Evolutionary conservation across 2,329 filamentous ascomycete species (phyloP), one percentile per base, ranked within the genome.

Genomic region (Westerdykella ornata): DNA sequence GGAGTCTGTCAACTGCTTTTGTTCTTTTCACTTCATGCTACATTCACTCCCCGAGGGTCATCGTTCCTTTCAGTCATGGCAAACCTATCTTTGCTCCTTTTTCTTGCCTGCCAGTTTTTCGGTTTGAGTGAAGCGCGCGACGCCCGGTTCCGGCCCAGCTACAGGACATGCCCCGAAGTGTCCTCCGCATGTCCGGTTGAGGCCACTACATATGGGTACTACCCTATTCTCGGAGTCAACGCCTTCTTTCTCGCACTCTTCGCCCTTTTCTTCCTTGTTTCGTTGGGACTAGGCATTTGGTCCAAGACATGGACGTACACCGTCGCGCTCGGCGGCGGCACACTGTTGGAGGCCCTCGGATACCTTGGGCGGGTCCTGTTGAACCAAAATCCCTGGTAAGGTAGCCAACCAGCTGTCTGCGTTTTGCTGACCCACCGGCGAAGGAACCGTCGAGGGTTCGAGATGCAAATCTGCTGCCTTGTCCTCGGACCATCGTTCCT

Each of bases 401-500:
- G n/a, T n/a, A n/a, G n/a, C n/a, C n/a, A n/a, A n/a, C n/a, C n/a
- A n/a, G n/a, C n/a, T n/a, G n/a, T n/a, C n/a, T n/a, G n/a, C n/a
- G n/a, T n/a, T n/a, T n/a, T n/a, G n/a, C n/a, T n/a, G n/a, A n/a
- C n/a, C n/a, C n/a, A n/a, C n/a, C n/a, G n/a, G n/a, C n/a, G n/a
- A n/a, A n/a, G n/a, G 22, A 60, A 60, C 12, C 56, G 69, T 38
- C 53, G 59, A 32, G 64, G 65, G 4, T 68, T 70, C 46, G 64
- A 68, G 39, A 61, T 71, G 4, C 68, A 71, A 37, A 68, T 72
- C 11, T 63, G 68, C 46, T 67, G 60, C 28, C 56, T 73, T 0
- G 61, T 72, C 12, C 52, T 73, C 4, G 65, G 60, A 0, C 71
- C 71, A 0, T 67, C 68, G 0, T 66, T 74, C 35, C 54, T 71